phyloP scores from a whole-genome alignment of 75 land plant genomes.

The Cryptomeria japonica region DNA sequence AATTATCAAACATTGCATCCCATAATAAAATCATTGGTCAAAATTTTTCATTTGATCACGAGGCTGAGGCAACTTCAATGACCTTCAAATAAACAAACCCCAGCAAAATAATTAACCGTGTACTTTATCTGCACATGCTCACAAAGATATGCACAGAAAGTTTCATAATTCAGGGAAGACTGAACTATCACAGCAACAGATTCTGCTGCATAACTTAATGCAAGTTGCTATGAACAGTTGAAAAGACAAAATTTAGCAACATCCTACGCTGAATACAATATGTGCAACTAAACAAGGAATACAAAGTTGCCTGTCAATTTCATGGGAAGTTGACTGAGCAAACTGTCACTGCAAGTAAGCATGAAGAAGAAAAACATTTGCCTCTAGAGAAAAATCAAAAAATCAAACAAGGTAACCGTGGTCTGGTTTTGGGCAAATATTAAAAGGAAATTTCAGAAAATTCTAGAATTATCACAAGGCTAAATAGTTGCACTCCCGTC shows the following conservation, averaged over 20 bases:
- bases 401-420: not conserved
- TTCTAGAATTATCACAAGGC: not conserved
- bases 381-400: not conserved
- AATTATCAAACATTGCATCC: not conserved
- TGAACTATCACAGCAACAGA: not conserved
- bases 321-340: not conserved
- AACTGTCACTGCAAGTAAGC: not conserved
- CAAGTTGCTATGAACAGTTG: not conserved
- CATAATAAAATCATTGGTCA: not conserved
- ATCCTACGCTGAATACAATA: not conserved
- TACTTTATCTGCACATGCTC: not conserved
- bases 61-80: not conserved
- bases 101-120: not conserved
- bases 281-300: not conserved
- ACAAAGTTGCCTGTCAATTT: not conserved
- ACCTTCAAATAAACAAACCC: not conserved
- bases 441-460: not conserved
- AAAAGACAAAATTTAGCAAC: not conserved
- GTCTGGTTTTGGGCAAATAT: not conserved
- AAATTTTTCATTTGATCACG: not conserved
- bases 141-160: not conserved
- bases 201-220: not conserved
- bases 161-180: not conserved
- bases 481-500: not conserved
- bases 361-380: not conserved